Base-by-base conservation (phyloP, 2,329 filamentous ascomycete genomes). In the Cladosporium sp. region DNA sequence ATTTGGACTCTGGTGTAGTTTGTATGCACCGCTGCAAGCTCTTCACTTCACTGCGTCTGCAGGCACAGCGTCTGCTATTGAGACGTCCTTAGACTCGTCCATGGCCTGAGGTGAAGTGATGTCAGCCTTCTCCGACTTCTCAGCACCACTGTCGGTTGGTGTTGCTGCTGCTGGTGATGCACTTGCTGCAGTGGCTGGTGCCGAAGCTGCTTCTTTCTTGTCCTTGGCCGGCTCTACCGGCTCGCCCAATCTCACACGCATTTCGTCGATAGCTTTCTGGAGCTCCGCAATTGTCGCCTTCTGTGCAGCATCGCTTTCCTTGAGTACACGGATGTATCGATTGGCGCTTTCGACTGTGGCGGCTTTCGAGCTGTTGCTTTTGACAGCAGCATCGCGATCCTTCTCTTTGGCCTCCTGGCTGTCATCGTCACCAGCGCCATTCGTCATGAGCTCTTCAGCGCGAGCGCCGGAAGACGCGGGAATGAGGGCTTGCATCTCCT, bases 311-410 rank as follows among this genome's bases (percentile, higher is more conserved):
- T 56, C 57, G 28, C 57, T 62, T 69, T 95, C 89, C 65, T 83
- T 78, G 73, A 95, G 86, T 60, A 99, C 82, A 73, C 90, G 93
- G 75, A 99, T 97, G 70, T 97, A 97, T 58, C 92, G 87, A 66
- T 97, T 97, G 1, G 94, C 94, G 75, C 90, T 87, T 74, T 99
- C 94, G n/a, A 99, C 94, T 0, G 95, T 97, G 65, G 90, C 96
- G 1, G 94, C 94, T 73, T 97, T 99, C 75, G 91, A 97, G 67
- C 87, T 91, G 49, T 68, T 70, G 32, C 88, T 85, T 53, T 84
- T 81, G 10, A 75, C 77, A 3, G 62, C 62, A 20, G 57, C 72
- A 66, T 60, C 76, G 17, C 35, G 44, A 25, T 56, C 74, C 57
- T 75, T 74, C 62, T 80, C 80, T 50, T 71, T 73, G 25, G 61